A percentile compares a stretch with the other conserved stretches of the same genome.
Conservation (phyloP, 2,329 filamentous ascomycete genomes). For the Aquanectria penicillioides region DNA sequence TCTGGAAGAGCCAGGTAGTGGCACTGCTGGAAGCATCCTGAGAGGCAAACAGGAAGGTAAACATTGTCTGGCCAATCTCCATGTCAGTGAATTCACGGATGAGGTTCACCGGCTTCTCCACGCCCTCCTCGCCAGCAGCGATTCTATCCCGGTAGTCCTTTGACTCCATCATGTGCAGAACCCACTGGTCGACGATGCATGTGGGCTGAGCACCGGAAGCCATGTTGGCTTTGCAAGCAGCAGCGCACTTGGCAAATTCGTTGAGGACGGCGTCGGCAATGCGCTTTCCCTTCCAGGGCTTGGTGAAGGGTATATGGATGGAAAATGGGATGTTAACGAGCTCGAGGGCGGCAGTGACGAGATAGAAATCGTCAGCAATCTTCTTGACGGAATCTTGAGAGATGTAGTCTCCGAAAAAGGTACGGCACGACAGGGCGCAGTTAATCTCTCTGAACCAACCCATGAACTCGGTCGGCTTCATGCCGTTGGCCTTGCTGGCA, state of each 20-base stretch:
- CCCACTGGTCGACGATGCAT: conserved; percentile 83
- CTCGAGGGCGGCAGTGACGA: conserved; percentile 80
- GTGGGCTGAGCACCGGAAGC: conserved; percentile 72
- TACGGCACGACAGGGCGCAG: conserved; percentile 80
- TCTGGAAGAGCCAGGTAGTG: conserved; percentile 63
- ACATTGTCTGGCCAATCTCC: conserved; percentile 61
- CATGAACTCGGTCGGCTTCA: conserved; percentile 75
- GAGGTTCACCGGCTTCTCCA: conserved; percentile 56
- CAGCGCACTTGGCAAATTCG: conserved; percentile 77
- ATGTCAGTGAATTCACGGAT: conserved; percentile 61
- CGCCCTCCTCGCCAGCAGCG: conserved; percentile 61
- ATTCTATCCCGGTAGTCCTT: conserved; percentile 72
- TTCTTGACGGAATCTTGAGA: conserved; percentile 75
- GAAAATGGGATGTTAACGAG: conserved; percentile 78
- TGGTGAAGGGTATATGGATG: conserved; percentile 79
- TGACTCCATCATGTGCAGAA: conserved; percentile 78
- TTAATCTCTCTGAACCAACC: conserved; percentile 79
- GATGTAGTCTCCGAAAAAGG: conserved; percentile 85
- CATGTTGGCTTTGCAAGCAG: conserved; percentile 78
- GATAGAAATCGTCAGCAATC: conserved; percentile 82
- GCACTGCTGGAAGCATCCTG: conserved; percentile 64
- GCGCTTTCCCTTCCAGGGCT: conserved; percentile 81
- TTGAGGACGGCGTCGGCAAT: conserved; percentile 75
- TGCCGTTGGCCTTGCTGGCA: conserved; percentile 62
- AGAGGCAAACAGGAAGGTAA: conserved; percentile 64